Evolutionary conservation across 2,329 filamentous ascomycete genomes (phyloP), one percentile per base, ranked within the genome.

Genomic region (Pleoardoris graminearum): DNA sequence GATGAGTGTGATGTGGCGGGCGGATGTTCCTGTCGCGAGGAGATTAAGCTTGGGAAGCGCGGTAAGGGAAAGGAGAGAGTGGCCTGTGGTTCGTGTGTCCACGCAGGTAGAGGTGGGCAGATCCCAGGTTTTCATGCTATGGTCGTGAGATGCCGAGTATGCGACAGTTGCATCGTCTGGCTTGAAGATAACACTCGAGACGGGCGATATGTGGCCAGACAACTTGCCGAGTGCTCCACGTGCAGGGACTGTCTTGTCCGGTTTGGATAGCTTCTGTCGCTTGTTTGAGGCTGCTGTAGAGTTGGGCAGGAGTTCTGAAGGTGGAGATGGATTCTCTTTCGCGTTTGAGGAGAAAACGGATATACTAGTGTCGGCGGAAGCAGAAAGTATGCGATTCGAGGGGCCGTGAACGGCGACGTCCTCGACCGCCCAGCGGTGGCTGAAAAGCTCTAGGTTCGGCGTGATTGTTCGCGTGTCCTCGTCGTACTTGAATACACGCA

Each of bases 61-160:
- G 58, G 85, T 82, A 6, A 97, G 80, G 25, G 87, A 91, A 55
- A 96, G 83, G 7, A 99, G 82, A 0, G 91, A 85, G 73, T 96
- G 89, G 51, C 90, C 85, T 0, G 91, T 94, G 1, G 89, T 89
- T 51, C 94, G 82, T 3, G 90, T 90, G 68, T 90, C 90, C 36
- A 97, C 91, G 53, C 90, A 83, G 23, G 80, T 79, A 49, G 84
- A 81, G 1, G 93, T 97, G 0, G 91, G 87, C 41, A 99, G 82
- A 77, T 99, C 94, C 77, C 96, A 89, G 0, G 94, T 97, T 59
- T 88, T 87, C 62, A 97, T 79, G 1, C 89, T 89, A 79, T 96
- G 92, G 77, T 99, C 95, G 77, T 90, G 89, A 16, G 91, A 96
- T 19, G 87, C 85, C 1, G 91, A 93, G 79, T 99, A 97, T 41